phyloP scores from a whole-genome alignment of 352 stramenopile species.

The Blastocystis sp. region DNA sequence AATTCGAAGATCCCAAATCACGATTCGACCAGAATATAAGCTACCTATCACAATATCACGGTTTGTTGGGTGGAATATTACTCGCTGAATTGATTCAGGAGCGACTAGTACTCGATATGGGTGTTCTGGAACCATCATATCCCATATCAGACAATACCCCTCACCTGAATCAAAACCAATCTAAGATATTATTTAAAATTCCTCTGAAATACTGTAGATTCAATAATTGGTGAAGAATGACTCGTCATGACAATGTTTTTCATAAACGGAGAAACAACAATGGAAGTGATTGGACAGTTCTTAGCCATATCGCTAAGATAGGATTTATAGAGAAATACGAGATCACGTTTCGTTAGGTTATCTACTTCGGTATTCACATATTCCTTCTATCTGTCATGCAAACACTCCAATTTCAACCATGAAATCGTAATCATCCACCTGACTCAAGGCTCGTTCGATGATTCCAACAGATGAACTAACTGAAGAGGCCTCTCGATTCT shows the following conservation, averaged over 20 bases:
- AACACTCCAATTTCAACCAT: background rate
- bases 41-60: background rate
- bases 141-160: conserved; percentile 24
- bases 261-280: conserved; percentile 14
- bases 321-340: background rate
- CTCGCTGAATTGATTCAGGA: background rate
- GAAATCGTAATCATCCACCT: conserved; percentile 50
- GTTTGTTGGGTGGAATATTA: background rate
- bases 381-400: background rate
- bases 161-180: background rate
- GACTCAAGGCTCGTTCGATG: conserved; percentile 9
- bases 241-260: conserved; percentile 21
- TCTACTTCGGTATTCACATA: background rate
- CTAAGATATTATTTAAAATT: background rate
- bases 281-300: conserved; percentile 29
- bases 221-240: background rate
- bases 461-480: conserved; percentile 47
- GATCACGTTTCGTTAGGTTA: background rate
- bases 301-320: background rate
- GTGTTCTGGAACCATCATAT: conserved; percentile 33
- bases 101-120: conserved; percentile 18
- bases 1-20: background rate
- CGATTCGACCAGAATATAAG: background rate
- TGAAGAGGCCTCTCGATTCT: background rate
- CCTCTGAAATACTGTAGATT: background rate